A percentile compares a stretch with the other conserved stretches of the same genome.
These are phyloP conservation scores for Omphalotus olearius DNA, from an alignment of 1,284 basidiomycete species.

Conservation along the genomic window DNA sequence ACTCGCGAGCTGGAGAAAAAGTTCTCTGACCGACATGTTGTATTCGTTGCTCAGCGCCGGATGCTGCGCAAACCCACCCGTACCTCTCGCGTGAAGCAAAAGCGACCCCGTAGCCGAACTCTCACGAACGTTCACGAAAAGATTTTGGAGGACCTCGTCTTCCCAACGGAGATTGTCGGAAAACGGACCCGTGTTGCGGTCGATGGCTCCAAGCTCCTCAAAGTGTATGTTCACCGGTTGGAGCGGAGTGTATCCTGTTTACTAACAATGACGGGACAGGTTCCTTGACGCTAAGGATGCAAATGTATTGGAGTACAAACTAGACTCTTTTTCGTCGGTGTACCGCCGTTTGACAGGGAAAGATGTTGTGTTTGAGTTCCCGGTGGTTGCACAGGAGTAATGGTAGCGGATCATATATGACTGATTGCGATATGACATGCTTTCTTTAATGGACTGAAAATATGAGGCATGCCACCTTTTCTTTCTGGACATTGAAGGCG, in stretches of 20 bases:
- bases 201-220: conserved; percentile 90
- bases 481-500: neutral
- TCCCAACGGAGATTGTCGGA: conserved; percentile 98
- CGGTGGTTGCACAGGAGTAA: conserved; percentile 65
- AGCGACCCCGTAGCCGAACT: conserved; percentile 95
- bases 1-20: conserved; percentile 99
- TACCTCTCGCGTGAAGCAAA: conserved; percentile 90
- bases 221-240: conserved; percentile 71
- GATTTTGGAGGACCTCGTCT: conserved; percentile 98
- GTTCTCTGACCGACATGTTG: conserved; percentile 98
- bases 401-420: conserved; percentile 16
- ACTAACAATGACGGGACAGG: conserved; percentile 39
- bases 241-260: conserved; percentile 3
- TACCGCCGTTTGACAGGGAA: conserved; percentile 94
- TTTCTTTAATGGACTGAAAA: conserved; percentile 7
- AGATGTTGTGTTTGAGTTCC: conserved; percentile 90
- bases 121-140: conserved; percentile 97
- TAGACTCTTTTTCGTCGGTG: conserved; percentile 93
- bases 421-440: conserved; percentile 15
- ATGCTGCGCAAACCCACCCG: conserved; percentile 98
- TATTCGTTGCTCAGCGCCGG: conserved; percentile 98
- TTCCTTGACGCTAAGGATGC: conserved; percentile 98
- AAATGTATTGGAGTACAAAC: conserved; percentile 99
- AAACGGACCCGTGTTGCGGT: conserved; percentile 92
- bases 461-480: conserved; percentile 15